These are phyloP conservation scores for Nephromyces sp. DNA, from an alignment of 169 alveolate species.

Conservation along the genomic window DNA sequence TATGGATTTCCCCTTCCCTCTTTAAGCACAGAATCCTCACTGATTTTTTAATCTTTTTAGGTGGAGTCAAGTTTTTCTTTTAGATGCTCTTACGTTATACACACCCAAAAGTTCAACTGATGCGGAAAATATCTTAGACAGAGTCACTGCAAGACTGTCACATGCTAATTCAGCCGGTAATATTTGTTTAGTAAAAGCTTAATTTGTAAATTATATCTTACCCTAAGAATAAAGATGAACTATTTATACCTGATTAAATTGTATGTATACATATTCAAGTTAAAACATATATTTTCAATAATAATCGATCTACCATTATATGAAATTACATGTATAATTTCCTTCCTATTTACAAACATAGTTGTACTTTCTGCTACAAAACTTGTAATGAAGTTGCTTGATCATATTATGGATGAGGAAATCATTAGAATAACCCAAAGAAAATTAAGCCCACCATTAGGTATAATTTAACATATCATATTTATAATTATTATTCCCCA, in stretches of 20 bases:
- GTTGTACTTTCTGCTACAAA: slow-evolving; percentile 90
- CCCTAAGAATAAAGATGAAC: neutral
- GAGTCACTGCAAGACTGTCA: slow-evolving; percentile 88
- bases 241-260: neutral
- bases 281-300: neutral
- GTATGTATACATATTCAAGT: neutral
- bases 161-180: slow-evolving; percentile 92
- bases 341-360: slow-evolving; percentile 41
- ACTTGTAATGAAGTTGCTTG: slow-evolving; percentile 57
- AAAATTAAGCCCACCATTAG: slow-evolving; percentile 88
- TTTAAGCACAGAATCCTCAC: too few relatives aligned
- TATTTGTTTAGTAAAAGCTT: neutral
- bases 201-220: neutral
- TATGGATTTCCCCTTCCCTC: neutral
- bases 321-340: neutral
- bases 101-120: slow-evolving; percentile 81
- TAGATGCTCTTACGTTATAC: slow-evolving; percentile 87
- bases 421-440: slow-evolving; percentile 65
- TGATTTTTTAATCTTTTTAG: neutral
- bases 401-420: slow-evolving; percentile 73
- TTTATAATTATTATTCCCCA: too few relatives aligned
- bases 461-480: too few relatives aligned
- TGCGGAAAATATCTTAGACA: slow-evolving; percentile 87
- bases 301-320: neutral
- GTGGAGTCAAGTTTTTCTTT: slow-evolving; percentile 94